These are phyloP conservation scores for Saturnispora mendoncae DNA, from an alignment of 805 yeast genomes.

Conservation along the genomic window DNA sequence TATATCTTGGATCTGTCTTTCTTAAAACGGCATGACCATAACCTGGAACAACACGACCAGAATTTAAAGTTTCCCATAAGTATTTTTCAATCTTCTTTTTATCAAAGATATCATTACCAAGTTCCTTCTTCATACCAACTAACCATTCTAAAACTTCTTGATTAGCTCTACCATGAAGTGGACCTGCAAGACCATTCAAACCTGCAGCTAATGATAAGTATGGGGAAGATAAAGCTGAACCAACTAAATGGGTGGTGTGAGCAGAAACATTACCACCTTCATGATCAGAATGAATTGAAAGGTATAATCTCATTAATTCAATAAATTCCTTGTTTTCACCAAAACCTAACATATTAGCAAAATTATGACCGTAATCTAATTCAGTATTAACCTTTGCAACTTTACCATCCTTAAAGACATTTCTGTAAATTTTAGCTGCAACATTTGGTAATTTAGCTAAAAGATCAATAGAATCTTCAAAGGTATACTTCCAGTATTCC, in stretches of 20 bases:
- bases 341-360: constrained; percentile 50
- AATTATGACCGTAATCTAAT: constrained; percentile 59
- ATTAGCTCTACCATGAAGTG: constrained; percentile 81
- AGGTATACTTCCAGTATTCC: constrained; percentile 79
- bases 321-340: constrained; percentile 59
- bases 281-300: constrained; percentile 79
- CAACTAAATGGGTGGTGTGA: constrained; percentile 79
- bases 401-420: constrained; percentile 77
- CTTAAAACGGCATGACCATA: constrained; percentile 84
- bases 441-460: constrained; percentile 76
- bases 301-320: constrained; percentile 72
- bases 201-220: constrained; percentile 75
- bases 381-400: constrained; percentile 40
- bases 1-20: constrained; percentile 84
- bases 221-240: constrained; percentile 75
- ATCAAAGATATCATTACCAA: constrained; percentile 58
- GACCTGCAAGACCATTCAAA: constrained; percentile 79
- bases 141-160: constrained; percentile 83
- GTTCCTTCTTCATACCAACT: constrained; percentile 53
- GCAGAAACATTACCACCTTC: constrained; percentile 89
- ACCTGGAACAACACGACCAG: constrained; percentile 84
- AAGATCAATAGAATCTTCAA: constrained; percentile 70
- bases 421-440: constrained; percentile 78
- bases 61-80: constrained; percentile 69
- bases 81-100: constrained; percentile 63